Evolutionary conservation across 306 rosid genomes (phyloP).

Genomic region (Sesbania bispinosa): DNA sequence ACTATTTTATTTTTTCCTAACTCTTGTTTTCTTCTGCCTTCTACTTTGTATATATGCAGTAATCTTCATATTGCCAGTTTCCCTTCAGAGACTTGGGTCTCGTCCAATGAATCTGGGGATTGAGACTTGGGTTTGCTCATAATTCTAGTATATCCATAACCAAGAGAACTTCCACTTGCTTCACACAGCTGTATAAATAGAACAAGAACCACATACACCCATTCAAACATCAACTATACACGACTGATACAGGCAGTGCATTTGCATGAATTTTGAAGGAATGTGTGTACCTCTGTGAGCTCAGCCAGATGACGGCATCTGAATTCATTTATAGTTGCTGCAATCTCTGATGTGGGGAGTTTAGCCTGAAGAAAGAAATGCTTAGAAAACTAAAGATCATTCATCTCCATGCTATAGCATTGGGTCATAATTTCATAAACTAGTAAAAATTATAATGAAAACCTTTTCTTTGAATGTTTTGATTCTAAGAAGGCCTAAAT

Average conservation of each 20-base stretch:
- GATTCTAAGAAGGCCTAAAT: background rate
- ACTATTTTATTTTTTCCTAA: slow-evolving; percentile 18
- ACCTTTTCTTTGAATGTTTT: background rate
- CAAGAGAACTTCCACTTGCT: slow-evolving; percentile 90
- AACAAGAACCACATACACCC: slow-evolving; percentile 23
- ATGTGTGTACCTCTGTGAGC: slow-evolving; percentile 78
- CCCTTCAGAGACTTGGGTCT: slow-evolving; percentile 70
- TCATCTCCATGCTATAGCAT: slow-evolving; percentile 13
- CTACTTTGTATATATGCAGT: slow-evolving; percentile 9
- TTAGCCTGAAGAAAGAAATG: slow-evolving; percentile 61
- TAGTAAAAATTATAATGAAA: background rate
- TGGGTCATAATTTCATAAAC: slow-evolving; percentile 5
- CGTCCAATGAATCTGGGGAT: slow-evolving; percentile 69
- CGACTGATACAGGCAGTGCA: background rate
- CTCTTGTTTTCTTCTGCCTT: slow-evolving; percentile 27
- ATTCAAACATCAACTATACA: slow-evolving; percentile 22
- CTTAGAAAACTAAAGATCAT: slow-evolving; percentile 6
- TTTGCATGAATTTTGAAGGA: background rate
- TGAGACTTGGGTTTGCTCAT: slow-evolving; percentile 68
- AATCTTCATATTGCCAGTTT: slow-evolving; percentile 60
- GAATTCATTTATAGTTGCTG: slow-evolving; percentile 89
- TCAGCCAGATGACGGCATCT: slow-evolving; percentile 94
- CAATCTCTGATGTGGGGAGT: slow-evolving; percentile 90
- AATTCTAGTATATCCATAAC: slow-evolving; percentile 72
- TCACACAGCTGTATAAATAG: slow-evolving; percentile 73